Base-by-base conservation (phyloP, 2,329 filamentous ascomycete genomes). In the Oidium heveae region DNA sequence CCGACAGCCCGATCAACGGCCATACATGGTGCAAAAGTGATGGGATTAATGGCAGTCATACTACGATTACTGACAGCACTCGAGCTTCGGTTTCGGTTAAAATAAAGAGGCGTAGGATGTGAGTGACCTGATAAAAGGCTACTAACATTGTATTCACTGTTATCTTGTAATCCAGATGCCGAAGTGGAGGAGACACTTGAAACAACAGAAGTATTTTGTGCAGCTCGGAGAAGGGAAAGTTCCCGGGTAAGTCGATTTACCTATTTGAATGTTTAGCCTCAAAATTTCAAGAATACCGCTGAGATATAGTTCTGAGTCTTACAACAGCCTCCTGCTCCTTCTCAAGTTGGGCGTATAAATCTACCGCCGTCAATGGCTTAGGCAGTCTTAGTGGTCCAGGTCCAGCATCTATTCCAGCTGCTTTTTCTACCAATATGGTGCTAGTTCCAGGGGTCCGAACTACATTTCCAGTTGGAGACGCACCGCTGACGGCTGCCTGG, bases 261-360 rank as follows among this genome's bases (percentile, higher is more conserved):
- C 86, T 89, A 64, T 46, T 46, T 39, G 18, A 28, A 34, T 16
- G n/a, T 2, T 13, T 28, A 34, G 47, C 12, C 4, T 24, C 18
- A 18, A 9, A 1, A 32, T 28, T 13, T 16, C 24, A 34, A 1
- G n/a, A 2, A 32, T 9, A 47, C n/a, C 24, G 6, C 16, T 32
- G 6, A 32, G 28, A 32, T 32, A 9, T 32, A 32, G 6, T 32
- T 32, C 28, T 43, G 28, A 44, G 33, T 70, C 79, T 59, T 73
- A 91, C 88, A 62, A 95, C 82, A 37, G 87, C 85, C 68, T 96
- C 89, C 63, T 96, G 88, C 65, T 96, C 89, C 67, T 93, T 91
- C 68, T 96, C 89, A 28, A 95, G 73, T 69, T 94, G 79, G 57
- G 84, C 73, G 67, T 95, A 87, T 57, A 96, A 73, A 66, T 96